Evolutionary conservation across 805 yeast species (phyloP).

Genomic region (Peterozyma toletana): DNA sequence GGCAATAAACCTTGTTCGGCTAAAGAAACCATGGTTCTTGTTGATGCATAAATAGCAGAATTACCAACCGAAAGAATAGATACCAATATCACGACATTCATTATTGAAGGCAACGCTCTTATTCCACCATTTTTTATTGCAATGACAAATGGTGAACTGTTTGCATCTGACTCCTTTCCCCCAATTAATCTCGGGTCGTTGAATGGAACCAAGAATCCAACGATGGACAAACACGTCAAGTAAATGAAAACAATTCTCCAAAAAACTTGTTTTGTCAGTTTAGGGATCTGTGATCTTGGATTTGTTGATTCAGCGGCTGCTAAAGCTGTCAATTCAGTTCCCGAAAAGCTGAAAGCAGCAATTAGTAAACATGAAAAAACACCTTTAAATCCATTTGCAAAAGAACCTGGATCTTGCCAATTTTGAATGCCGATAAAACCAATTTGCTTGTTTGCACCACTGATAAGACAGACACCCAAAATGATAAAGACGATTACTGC

Average conservation of each 20-base stretch:
- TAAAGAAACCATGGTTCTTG: constrained; percentile 42
- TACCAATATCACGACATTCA: constrained; percentile 32
- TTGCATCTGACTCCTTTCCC: constrained; percentile 23
- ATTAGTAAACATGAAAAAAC: constrained; percentile 47
- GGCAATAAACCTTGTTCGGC: constrained; percentile 41
- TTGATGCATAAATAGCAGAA: constrained; percentile 50
- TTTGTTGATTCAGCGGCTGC: constrained; percentile 42
- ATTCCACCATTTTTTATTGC: constrained; percentile 31
- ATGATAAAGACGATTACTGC: constrained; percentile 49
- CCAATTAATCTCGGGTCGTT: constrained; percentile 26
- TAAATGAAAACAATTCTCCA: constrained; percentile 47
- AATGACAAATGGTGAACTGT: constrained; percentile 40
- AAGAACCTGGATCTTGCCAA: constrained; percentile 37
- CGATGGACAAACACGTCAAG: constrained; percentile 32
- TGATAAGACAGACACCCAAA: constrained; percentile 39
- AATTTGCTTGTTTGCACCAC: constrained; percentile 41
- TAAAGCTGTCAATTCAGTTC: constrained; percentile 44
- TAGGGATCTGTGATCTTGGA: constrained; percentile 41
- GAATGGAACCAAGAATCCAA: constrained; percentile 42
- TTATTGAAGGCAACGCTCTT: constrained; percentile 28
- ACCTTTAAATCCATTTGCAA: constrained; percentile 42
- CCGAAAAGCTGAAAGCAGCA: constrained; percentile 48
- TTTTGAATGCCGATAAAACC: constrained; percentile 37
- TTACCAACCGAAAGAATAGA: constrained; percentile 41
- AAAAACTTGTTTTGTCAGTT: constrained; percentile 47